Conservation (phyloP, 73 alveolate species). For the Paramecium tetraurelia region DNA sequence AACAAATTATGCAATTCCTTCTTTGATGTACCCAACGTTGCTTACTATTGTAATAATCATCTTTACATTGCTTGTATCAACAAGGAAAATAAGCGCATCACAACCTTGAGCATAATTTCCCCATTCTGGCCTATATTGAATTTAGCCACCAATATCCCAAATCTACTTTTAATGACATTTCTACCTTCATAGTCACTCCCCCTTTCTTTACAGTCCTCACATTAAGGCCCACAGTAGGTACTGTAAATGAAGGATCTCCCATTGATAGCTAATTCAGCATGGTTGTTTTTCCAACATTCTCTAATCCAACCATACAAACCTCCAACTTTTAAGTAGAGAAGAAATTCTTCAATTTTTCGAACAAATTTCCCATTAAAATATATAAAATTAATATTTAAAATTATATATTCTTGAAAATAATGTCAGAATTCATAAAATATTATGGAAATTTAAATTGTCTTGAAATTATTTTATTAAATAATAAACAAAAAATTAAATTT, state of each 20-base stretch:
- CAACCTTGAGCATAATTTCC: slow-evolving; percentile 83
- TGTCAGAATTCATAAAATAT: neutral
- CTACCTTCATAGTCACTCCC: slow-evolving; percentile 76
- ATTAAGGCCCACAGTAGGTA: slow-evolving; percentile 90
- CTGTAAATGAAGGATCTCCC: slow-evolving; percentile 80
- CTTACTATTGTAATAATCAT: slow-evolving; percentile 56
- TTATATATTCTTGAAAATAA: neutral
- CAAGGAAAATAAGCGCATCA: slow-evolving; percentile 79
- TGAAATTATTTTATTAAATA: no score
- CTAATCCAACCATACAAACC: slow-evolving; percentile 85
- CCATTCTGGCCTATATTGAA: slow-evolving; percentile 89
- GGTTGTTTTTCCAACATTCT: slow-evolving; percentile 90
- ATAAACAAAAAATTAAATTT: no score
- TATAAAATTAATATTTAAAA: neutral
- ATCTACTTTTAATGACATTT: neutral
- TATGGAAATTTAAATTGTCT: no score
- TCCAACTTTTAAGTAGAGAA: slow-evolving; percentile 79
- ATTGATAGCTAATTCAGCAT: slow-evolving; percentile 72
- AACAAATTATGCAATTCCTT: slow-evolving; percentile 78
- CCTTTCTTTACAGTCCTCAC: slow-evolving; percentile 83
- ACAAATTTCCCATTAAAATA: slow-evolving; percentile 74
- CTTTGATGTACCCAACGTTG: slow-evolving; percentile 73
- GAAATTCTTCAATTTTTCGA: slow-evolving; percentile 71
- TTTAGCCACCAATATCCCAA: slow-evolving; percentile 95
- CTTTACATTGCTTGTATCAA: slow-evolving; percentile 80